Conservation (phyloP, 164 flowering plant genomes). For the Chimonanthus salicifolius region DNA sequence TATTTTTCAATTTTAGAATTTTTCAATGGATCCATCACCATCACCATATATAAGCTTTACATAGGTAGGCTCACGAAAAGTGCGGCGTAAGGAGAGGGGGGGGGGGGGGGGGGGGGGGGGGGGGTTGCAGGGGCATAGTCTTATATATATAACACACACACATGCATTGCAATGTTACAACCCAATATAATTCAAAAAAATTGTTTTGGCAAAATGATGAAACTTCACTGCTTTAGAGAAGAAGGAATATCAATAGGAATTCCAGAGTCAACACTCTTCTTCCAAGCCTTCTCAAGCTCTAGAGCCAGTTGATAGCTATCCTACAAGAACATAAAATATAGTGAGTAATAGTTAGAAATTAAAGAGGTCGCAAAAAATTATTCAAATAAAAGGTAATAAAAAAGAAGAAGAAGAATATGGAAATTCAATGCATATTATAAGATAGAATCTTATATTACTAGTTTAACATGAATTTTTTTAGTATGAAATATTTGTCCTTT, state of each 20-base stretch:
- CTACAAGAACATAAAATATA: slow-evolving; percentile 31
- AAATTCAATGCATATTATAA: not conserved
- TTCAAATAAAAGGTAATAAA: not conserved
- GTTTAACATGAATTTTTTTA: no score
- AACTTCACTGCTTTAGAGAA: slow-evolving; percentile 56
- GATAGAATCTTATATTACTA: not conserved
- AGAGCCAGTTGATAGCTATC: slow-evolving; percentile 85
- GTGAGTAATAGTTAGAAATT: not conserved
- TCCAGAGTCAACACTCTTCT: slow-evolving; percentile 41
- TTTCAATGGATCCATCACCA: no score
- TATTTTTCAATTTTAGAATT: no score
- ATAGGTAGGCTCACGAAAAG: not conserved
- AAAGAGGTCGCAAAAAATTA: not conserved
- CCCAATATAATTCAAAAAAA: not conserved
- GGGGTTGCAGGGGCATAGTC: no score
- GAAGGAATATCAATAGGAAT: slow-evolving; percentile 56
- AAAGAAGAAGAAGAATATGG: not conserved
- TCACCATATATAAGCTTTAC: no score
- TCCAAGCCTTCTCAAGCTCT: slow-evolving; percentile 84
- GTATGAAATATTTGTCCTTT: no score
- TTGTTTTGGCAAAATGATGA: slow-evolving; percentile 3
- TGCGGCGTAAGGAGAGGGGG: not conserved
- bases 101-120: no score
- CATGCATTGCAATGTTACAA: not conserved
- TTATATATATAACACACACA: not conserved